These are phyloP conservation scores for Solanum neorickii DNA, from an alignment of 257 asterid genomes.

Conservation along the genomic window DNA sequence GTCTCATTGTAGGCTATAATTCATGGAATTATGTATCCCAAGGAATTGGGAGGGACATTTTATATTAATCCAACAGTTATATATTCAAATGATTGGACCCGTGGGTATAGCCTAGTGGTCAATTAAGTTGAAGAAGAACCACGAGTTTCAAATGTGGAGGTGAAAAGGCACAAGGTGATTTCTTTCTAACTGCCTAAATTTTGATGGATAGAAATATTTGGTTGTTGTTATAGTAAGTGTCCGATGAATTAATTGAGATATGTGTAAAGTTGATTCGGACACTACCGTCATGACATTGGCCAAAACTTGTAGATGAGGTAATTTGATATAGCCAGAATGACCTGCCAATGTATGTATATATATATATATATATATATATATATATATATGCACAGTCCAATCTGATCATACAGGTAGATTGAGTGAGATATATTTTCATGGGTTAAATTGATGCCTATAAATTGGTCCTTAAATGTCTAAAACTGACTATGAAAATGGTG, in stretches of 20 bases:
- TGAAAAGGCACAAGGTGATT: neutral
- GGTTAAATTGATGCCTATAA: neutral
- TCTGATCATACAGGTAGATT: no score
- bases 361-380: no score
- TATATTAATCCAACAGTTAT: neutral
- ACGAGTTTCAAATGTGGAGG: neutral
- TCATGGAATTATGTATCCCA: neutral
- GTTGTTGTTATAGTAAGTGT: neutral
- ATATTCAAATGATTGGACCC: neutral
- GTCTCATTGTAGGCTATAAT: neutral
- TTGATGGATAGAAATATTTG: neutral
- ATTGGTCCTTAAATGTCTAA: neutral
- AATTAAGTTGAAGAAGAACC: neutral
- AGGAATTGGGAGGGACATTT: neutral
- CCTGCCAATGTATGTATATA: neutral
- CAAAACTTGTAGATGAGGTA: no score
- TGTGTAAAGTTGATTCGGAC: neutral
- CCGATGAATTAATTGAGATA: neutral
- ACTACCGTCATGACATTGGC: neutral
- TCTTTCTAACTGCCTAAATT: neutral
- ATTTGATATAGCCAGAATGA: neutral
- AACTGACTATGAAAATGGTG: neutral
- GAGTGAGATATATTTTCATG: no score
- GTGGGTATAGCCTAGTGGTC: neutral
- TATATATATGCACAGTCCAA: no score